Base-by-base conservation (phyloP, 1,139 yeast genomes). In the Groenewaldozyma sp. region DNA sequence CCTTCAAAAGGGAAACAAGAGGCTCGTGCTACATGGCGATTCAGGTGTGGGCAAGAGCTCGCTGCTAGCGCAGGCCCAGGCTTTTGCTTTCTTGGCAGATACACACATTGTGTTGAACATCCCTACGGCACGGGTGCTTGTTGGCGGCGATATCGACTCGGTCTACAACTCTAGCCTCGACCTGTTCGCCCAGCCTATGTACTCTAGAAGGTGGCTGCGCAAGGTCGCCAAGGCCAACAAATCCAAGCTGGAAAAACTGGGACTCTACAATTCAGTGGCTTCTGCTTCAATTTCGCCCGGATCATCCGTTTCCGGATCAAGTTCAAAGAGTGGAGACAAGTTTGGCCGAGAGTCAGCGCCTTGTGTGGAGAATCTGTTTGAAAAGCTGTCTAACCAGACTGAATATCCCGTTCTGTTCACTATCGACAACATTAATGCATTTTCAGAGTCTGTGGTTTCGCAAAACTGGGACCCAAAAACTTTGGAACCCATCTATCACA, bases 1-100 rank as follows among this genome's bases (percentile, higher is more conserved):
- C 18, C 36, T 52, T n/a, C 44, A 50, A 4, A 53, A 53, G 5
- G 38, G 61, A 1, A 65, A 75, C 1, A 52, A 56, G 14, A 68
- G 82, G 53, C 51, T 71, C 31, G 66, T 82, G 37, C 50, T 88
- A 18, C 61, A 74, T 24, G 97, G 97, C 32, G 77, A 71, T 42
- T 65, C 74, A 36, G 95, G 95, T 35, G 70, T 73, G 9, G 97
- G 97, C 9, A 88, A 88, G 63, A 74, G 91, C 2, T 75, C 87
- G 0, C 59, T 81, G 31, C 53, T 88, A 37, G 64, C 91, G 0
- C 95, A 88, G 58, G 69, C 79, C 1, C 81, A 82, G 42, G 80
- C 91, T 1, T 54, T 72, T 34, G 80, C 91, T 1, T 27, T 37
- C 18, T 76, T 78, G 3, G 56, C 70, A 32, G 62, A 67, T 9